A percentile compares a stretch with the other conserved stretches of the same genome.
These are phyloP conservation scores for Kluyveromyces siamensis DNA, from an alignment of 805 yeast species.

Conservation along the genomic window DNA sequence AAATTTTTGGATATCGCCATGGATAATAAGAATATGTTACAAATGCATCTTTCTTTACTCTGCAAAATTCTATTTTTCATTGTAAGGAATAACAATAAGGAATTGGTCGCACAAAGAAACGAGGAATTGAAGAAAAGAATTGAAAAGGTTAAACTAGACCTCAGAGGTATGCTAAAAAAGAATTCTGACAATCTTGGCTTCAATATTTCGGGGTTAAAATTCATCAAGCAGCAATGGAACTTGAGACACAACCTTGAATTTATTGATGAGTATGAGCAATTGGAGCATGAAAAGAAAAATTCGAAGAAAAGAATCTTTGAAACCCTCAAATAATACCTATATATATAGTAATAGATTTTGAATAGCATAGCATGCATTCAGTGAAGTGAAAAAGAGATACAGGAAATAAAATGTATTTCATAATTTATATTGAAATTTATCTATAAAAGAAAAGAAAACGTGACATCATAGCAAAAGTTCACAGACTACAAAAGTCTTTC, in stretches of 20 bases:
- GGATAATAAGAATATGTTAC: constrained; percentile 35
- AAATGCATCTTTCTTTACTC: constrained; percentile 50
- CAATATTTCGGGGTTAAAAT: constrained; percentile 76
- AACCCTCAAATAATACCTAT: constrained; percentile 29
- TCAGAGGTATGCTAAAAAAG: constrained; percentile 46
- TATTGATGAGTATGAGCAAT: constrained; percentile 56
- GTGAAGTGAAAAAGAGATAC: neutral
- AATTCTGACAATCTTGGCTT: constrained; percentile 62
- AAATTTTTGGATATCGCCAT: constrained; percentile 74
- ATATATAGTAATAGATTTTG: neutral
- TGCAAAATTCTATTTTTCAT: constrained; percentile 72
- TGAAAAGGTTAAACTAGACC: constrained; percentile 48
- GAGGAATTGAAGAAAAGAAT: constrained; percentile 55
- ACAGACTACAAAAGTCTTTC: constrained; percentile 45
- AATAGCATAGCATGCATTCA: neutral
- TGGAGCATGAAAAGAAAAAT: constrained; percentile 41
- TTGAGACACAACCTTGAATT: constrained; percentile 64
- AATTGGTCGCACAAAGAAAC: constrained; percentile 63
- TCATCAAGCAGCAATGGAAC: constrained; percentile 70
- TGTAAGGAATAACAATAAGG: constrained; percentile 65
- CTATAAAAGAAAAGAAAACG: neutral
- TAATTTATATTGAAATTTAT: neutral
- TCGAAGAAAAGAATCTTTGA: constrained; percentile 70
- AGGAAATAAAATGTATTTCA: neutral
- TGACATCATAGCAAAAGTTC: neutral